phyloP scores from a whole-genome alignment of 441 rosid genomes.

The Rhodomyrtus psidioides region DNA sequence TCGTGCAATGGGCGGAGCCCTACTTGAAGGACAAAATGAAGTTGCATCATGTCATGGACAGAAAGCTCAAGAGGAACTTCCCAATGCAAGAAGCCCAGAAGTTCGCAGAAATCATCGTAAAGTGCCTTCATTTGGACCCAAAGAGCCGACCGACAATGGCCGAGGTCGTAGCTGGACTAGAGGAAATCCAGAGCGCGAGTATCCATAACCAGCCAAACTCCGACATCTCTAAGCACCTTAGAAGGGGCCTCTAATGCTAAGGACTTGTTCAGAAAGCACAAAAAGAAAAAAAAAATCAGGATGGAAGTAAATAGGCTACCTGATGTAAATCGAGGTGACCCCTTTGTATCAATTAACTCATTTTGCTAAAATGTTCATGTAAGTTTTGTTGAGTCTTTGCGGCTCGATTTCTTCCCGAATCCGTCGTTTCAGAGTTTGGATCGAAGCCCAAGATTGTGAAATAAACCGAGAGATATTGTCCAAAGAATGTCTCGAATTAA shows the following conservation, averaged over 20 bases:
- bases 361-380: not conserved
- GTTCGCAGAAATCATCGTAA: conserved; percentile 11
- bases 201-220: not conserved
- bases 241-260: not conserved
- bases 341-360: not conserved
- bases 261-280: not conserved
- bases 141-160: conserved; percentile 15
- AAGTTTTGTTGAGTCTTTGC: not conserved
- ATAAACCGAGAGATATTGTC: not conserved
- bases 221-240: not conserved
- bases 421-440: not conserved
- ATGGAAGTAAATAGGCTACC: not conserved
- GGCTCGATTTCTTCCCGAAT: not conserved
- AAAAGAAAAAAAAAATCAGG: not conserved
- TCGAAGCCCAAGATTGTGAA: not conserved
- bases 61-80: conserved; percentile 12
- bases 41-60: conserved; percentile 16
- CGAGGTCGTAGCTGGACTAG: conserved; percentile 8
- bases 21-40: conserved; percentile 3
- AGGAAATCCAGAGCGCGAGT: not conserved
- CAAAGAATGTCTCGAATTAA: not conserved
- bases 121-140: conserved; percentile 17
- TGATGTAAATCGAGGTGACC: not conserved
- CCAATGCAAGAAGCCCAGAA: conserved; percentile 17
- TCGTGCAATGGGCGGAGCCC: conserved; percentile 18